Evolutionary conservation across 1,284 basidiomycete species (phyloP).

Genomic region (Boletus austroedulis): DNA sequence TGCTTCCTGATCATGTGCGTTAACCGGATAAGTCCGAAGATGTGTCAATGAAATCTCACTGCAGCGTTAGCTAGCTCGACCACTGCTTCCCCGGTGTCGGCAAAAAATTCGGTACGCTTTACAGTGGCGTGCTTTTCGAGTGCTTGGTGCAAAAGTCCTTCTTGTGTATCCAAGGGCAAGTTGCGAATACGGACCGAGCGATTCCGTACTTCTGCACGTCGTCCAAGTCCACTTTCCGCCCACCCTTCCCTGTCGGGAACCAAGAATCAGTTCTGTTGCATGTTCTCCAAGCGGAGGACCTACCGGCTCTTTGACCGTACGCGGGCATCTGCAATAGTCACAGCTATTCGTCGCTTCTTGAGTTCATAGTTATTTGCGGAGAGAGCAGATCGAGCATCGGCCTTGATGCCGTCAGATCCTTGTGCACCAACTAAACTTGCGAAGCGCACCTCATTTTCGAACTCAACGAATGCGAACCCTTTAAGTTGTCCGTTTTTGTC

Average conservation of each 20-base stretch:
- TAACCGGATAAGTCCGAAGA: slow-evolving; percentile 3
- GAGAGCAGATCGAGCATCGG: slow-evolving; percentile 69
- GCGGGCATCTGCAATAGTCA: slow-evolving; percentile 78
- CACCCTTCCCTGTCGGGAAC: slow-evolving; percentile 37
- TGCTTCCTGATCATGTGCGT: slow-evolving; percentile 55
- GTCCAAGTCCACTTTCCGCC: slow-evolving; percentile 55
- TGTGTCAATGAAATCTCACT: slow-evolving; percentile 44
- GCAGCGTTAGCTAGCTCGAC: slow-evolving; percentile 73
- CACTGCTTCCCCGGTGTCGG: slow-evolving; percentile 64
- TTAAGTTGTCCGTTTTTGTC: slow-evolving; percentile 71
- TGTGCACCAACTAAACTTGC: background rate
- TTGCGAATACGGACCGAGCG: slow-evolving; percentile 72
- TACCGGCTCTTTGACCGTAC: slow-evolving; percentile 56
- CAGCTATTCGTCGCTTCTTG: slow-evolving; percentile 80
- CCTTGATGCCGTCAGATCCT: slow-evolving; percentile 41
- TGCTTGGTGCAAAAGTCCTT: slow-evolving; percentile 84
- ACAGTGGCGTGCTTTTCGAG: slow-evolving; percentile 77
- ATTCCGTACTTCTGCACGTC: slow-evolving; percentile 60
- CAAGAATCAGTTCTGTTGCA: background rate
- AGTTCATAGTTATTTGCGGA: slow-evolving; percentile 81
- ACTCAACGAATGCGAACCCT: slow-evolving; percentile 95
- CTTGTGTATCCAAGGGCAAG: slow-evolving; percentile 73
- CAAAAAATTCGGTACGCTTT: slow-evolving; percentile 74
- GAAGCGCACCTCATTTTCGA: slow-evolving; percentile 64
- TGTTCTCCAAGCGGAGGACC: slow-evolving; percentile 6